Evolutionary conservation across 441 rosid genomes (phyloP), one percentile per base, ranked within the genome.

Genomic region (Iberis amara): DNA sequence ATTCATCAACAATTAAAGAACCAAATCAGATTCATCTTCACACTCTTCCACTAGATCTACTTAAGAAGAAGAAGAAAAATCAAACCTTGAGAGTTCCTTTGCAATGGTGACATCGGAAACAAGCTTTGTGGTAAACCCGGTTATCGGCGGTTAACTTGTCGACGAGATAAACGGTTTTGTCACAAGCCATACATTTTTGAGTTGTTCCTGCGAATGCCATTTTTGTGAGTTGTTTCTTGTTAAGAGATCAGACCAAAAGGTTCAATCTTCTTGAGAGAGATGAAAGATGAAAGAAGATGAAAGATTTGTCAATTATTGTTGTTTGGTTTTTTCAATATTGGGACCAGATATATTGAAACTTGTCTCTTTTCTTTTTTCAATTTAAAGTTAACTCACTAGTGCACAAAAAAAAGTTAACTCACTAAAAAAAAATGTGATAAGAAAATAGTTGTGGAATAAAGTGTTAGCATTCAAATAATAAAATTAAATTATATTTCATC

Each of bases 161-260:
- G 7, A 91, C 98, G 26, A 88, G 84, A 61, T 91, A 91, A 24
- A 91, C 94, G 18, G 98, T 91, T 76, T 87, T 91, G 64, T 83
- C 96, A 55, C 98, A 88, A 10, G 98, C 94, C 95, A 80, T 91
- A 69, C 98, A 91, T 72, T 88, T 91, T 81, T 91, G 96, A 54
- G 86, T 85, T 59, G 96, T 91, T 74, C 98, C 98, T 71, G 95
- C 96, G 66, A 91, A 91, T 38, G 98, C 94, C 98, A 88, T 91
- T 26, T 27, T 27, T 48, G 62, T 23, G 54, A 6, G 10, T 38
- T 61, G 11, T 42, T 8, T 40, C 59, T 11, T 56, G 68, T n/a
- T 63, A 40, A 58, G 63, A 26, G 48, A 64, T 53, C 41, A 39
- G 42, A 35, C 41, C 49, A 58, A 64, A 31, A 31, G 35, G 1